These are phyloP conservation scores for Aaosphaeria pasadenensis DNA, from an alignment of 2,329 filamentous ascomycete genomes.

Conservation along the genomic window DNA sequence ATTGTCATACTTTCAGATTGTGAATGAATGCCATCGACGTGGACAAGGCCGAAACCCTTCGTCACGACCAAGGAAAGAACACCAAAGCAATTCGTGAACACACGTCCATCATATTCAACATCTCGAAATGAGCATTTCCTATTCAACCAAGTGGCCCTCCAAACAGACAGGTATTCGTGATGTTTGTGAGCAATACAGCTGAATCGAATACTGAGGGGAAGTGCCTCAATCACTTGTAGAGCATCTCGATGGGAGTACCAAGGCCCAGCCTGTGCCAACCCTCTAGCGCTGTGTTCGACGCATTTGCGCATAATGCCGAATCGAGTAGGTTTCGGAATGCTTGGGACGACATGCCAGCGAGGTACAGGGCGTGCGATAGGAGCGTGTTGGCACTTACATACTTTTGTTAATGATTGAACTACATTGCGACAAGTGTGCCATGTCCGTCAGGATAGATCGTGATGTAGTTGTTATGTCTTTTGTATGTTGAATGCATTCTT, in stretches of 20 bases:
- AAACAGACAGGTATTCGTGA: not conserved
- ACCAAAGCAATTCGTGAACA: not conserved
- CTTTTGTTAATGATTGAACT: too few relatives aligned
- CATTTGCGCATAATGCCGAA: constrained; percentile 17
- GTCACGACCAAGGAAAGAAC: too few relatives aligned
- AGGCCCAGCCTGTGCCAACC: constrained; percentile 23
- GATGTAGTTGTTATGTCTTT: not conserved
- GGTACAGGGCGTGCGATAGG: not conserved
- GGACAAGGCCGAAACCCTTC: too few relatives aligned
- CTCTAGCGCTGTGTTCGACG: constrained; percentile 34
- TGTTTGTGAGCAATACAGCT: not conserved
- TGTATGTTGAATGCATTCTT: not conserved
- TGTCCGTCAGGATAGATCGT: not conserved
- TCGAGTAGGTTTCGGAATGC: constrained; percentile 13
- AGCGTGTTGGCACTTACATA: not conserved
- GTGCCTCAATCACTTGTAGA: not conserved
- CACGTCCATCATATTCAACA: too few relatives aligned
- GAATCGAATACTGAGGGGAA: not conserved
- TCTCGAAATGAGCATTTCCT: too few relatives aligned
- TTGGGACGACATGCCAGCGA: not conserved
- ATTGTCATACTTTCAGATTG: too few relatives aligned
- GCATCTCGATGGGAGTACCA: not conserved
- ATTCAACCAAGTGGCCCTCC: not conserved
- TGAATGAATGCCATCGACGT: too few relatives aligned
- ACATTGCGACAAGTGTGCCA: not conserved